phyloP scores from a whole-genome alignment of 129 eudicot species.

The Ambrosia artemisiifolia region DNA sequence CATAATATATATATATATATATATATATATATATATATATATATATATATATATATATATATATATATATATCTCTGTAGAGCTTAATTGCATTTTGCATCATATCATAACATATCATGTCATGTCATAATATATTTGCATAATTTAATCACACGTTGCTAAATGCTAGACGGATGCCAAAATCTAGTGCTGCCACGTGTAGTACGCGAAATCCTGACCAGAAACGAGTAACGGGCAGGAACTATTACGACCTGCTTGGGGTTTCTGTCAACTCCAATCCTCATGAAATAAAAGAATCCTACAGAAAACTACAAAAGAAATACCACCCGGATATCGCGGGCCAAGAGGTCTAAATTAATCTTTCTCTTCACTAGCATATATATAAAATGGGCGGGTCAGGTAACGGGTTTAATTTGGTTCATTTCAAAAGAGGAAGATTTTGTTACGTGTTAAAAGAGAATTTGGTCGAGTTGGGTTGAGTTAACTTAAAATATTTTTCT shows the following conservation, averaged over 20 bases:
- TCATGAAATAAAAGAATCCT: constrained; percentile 56
- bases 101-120: background rate
- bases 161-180: constrained; percentile 22
- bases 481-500: background rate
- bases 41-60: too few relatives aligned
- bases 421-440: background rate
- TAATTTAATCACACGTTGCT: background rate
- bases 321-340: constrained; percentile 79
- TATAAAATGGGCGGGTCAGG: background rate
- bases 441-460: background rate
- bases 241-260: constrained; percentile 59
- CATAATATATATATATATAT: too few relatives aligned
- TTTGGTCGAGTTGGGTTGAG: background rate
- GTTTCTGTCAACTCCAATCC: constrained; percentile 44
- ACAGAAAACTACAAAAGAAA: constrained; percentile 65
- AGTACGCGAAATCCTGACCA: constrained; percentile 18
- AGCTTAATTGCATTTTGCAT: background rate
- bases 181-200: constrained; percentile 28
- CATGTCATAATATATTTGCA: too few relatives aligned
- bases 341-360: constrained; percentile 40
- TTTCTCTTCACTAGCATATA: background rate
- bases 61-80: too few relatives aligned
- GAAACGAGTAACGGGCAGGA: constrained; percentile 25
- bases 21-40: too few relatives aligned
- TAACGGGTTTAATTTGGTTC: background rate